Percentiles rank a stretch among this genome's conserved stretches.
Conservation (phyloP, 2,329 filamentous ascomycete species). For the Fusarium sp. region DNA sequence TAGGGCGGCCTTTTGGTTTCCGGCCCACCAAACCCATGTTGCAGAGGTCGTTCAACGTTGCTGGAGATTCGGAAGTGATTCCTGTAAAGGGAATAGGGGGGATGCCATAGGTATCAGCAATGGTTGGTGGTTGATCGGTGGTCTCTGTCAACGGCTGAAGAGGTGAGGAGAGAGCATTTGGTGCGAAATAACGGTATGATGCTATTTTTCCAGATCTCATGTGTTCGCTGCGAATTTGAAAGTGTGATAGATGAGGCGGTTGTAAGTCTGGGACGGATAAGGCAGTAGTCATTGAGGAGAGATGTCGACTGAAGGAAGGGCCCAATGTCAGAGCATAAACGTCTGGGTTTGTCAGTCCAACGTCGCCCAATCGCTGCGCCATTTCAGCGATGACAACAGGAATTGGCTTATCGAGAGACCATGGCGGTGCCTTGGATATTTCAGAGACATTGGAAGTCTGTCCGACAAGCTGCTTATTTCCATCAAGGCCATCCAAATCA, state of each 20-base stretch:
- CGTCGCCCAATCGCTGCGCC: conserved; percentile 44
- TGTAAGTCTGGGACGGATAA: conserved; percentile 50
- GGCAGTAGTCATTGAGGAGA: conserved; percentile 53
- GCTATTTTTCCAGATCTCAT: conserved; percentile 52
- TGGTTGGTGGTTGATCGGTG: neutral
- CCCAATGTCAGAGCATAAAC: conserved; percentile 53
- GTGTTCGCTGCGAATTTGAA: conserved; percentile 53
- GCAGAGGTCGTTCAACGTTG: conserved; percentile 44
- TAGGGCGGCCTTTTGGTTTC: conserved; percentile 46
- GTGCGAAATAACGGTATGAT: conserved; percentile 50
- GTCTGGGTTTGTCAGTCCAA: conserved; percentile 52
- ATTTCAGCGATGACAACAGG: conserved; percentile 47
- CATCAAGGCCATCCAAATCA: conserved; percentile 44
- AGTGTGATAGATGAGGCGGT: conserved; percentile 48
- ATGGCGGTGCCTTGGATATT: conserved; percentile 46
- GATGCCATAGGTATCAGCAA: conserved; percentile 36
- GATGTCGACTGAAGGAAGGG: conserved; percentile 51
- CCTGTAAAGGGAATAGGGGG: conserved; percentile 5
- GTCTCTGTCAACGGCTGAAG: neutral
- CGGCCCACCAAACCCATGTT: conserved; percentile 38
- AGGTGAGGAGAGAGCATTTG: conserved; percentile 2
- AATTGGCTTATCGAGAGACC: conserved; percentile 51
- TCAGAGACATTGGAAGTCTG: conserved; percentile 42
- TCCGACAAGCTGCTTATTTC: conserved; percentile 32
- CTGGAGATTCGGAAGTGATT: conserved; percentile 7